Evolutionary conservation across 352 stramenopile genomes (phyloP).

Genomic region (Phytophthora fragariaefolia): DNA sequence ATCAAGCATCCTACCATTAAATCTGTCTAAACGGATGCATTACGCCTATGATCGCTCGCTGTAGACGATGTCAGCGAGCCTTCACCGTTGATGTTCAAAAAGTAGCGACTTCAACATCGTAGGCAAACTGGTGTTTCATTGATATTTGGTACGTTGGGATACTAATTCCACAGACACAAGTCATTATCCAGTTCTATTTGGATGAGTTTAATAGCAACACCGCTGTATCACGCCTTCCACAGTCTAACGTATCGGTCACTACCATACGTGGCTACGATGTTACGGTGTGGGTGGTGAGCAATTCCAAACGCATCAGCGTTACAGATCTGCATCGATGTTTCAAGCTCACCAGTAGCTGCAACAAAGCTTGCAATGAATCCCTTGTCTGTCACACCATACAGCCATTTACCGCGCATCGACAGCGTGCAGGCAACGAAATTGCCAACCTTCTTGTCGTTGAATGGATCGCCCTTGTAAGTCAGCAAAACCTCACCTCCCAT

Average conservation of each 20-base stretch:
- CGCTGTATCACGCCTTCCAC: conserved; percentile 71
- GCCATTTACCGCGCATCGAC: conserved; percentile 82
- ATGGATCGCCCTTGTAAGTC: conserved; percentile 71
- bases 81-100: conserved; percentile 54
- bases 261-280: conserved; percentile 90
- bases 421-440: conserved; percentile 90
- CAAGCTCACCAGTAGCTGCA: conserved; percentile 57
- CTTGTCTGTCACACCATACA: conserved; percentile 90
- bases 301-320: conserved; percentile 85
- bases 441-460: conserved; percentile 65
- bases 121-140: no score
- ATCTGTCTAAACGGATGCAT: background rate
- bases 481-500: conserved; percentile 66
- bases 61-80: conserved; percentile 39
- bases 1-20: background rate
- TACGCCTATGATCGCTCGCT: background rate
- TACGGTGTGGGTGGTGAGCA: conserved; percentile 88
- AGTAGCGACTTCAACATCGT: conserved; percentile 25
- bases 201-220: background rate
- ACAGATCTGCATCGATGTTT: conserved; percentile 83
- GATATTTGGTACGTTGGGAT: no score
- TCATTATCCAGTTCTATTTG: no score
- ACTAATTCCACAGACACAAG: no score
- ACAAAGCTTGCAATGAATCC: conserved; percentile 83
- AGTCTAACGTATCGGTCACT: conserved; percentile 85